Evolutionary conservation across 371 early-diverging fungal species (phyloP), one percentile per base, ranked within the genome.

Genomic region (Actinomucor elegans): DNA sequence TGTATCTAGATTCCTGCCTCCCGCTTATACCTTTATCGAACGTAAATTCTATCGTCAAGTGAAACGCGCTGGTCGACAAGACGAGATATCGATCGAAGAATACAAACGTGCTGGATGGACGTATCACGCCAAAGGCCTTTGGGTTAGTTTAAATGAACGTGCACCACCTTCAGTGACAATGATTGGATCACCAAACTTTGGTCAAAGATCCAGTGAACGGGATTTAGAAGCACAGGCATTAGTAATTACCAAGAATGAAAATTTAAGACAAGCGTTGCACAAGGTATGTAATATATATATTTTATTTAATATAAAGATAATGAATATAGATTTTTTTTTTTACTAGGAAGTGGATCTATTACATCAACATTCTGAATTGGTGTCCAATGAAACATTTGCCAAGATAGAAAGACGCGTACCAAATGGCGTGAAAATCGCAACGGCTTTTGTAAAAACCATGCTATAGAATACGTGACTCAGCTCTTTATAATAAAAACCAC

Each of bases 171-270:
- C 66, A 18, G 35, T 90, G 57, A 92, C 95, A 1, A 84, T 89
- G 64, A 86, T 97, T 51, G 97, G 97, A 5, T 95, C 96, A 1
- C 88, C 94, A 11, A 98, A 97, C 69, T 94, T 90, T 74, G 94
- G 94, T 0, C 84, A 91, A 57, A 81, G 97, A 31, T 96, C 96
- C 1, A 73, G 88, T n/a, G 79, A 84, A 20, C 78, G 95, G 12
- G 97, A 98, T 64, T 57, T 98, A 53, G 97, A 98, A 58, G 87
- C 92, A 10, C 94, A 96, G 57, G 75, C 89, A 2, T 65, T 91
- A 8, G 59, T 94, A 0, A 70, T 88, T 24, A 92, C 94, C 14
- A 60, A 66, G 3, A 84, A 89, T 37, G 33, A 48, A 23, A 64
- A 51, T 6, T 62, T 95, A 43, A 83, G 79, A 52, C 56, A 65